A percentile compares a stretch with the other conserved stretches of the same genome.
Evolutionary conservation across 1,139 yeast species (phyloP).

Genomic region (Suhomyces coccinellae): DNA sequence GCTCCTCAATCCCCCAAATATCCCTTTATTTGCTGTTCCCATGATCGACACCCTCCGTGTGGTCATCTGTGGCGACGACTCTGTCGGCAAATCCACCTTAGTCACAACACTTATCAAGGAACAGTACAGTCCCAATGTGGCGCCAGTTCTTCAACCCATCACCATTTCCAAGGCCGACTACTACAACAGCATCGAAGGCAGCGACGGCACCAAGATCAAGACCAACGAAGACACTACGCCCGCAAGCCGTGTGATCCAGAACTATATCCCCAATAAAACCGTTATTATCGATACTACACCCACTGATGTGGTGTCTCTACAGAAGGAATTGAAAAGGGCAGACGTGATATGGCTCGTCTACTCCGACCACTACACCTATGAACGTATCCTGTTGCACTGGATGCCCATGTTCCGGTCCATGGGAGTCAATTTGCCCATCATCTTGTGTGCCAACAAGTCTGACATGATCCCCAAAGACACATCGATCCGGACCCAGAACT

Average conservation of each 20-base stretch:
- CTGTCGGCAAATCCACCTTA: conserved; percentile 79
- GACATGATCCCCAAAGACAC: conserved; percentile 39
- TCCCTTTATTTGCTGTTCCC: not conserved
- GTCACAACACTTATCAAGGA: conserved; percentile 82
- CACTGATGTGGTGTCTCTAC: conserved; percentile 59
- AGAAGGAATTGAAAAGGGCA: conserved; percentile 76
- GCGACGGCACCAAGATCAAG: conserved; percentile 8
- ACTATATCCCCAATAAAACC: conserved; percentile 64
- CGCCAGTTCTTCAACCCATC: conserved; percentile 77
- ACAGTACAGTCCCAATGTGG: conserved; percentile 53
- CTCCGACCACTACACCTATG: conserved; percentile 92
- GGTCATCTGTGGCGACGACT: conserved; percentile 95
- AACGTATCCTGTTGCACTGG: conserved; percentile 89
- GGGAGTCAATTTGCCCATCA: conserved; percentile 93
- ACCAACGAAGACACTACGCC: conserved; percentile 6
- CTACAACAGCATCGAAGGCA: conserved; percentile 22
- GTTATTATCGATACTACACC: conserved; percentile 78
- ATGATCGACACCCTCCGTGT: conserved; percentile 39
- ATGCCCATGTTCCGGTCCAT: conserved; percentile 86
- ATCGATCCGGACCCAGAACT: conserved; percentile 36
- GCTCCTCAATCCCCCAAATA: not conserved
- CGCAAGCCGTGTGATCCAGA: conserved; percentile 21
- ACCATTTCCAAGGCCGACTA: conserved; percentile 57
- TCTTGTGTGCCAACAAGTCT: conserved; percentile 81
- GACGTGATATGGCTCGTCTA: conserved; percentile 93